Evolutionary conservation across 2,329 filamentous ascomycete genomes (phyloP).

Genomic region (Apiospora koreana): DNA sequence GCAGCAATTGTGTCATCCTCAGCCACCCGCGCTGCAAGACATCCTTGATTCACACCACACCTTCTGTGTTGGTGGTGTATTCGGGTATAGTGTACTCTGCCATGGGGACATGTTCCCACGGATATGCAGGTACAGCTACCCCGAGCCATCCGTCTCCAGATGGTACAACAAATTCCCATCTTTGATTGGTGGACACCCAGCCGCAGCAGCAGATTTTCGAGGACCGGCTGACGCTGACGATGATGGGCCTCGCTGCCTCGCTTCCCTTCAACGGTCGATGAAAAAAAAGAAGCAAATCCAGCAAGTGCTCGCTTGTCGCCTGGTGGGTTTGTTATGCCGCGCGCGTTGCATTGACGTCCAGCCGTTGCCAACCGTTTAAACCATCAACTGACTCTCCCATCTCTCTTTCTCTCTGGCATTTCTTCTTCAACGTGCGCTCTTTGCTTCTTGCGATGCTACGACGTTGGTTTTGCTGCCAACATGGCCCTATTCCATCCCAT

Average conservation of each 20-base stretch:
- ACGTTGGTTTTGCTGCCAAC: background rate
- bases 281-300: background rate
- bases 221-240: background rate
- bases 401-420: background rate
- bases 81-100: slow-evolving; percentile 2
- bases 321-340: background rate
- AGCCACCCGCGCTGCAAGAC: slow-evolving; percentile 14
- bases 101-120: background rate
- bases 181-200: background rate
- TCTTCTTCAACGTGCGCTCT: background rate
- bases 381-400: background rate
- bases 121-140: slow-evolving; percentile 8
- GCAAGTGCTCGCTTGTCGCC: background rate
- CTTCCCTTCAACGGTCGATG: slow-evolving; percentile 3
- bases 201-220: background rate
- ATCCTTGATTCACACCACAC: slow-evolving; percentile 10
- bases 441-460: background rate
- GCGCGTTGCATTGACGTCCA: background rate
- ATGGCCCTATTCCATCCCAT: background rate
- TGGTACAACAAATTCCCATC: background rate
- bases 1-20: slow-evolving; percentile 10
- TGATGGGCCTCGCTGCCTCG: background rate
- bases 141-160: slow-evolving; percentile 5
- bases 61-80: background rate
- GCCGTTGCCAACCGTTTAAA: background rate